Evolutionary conservation across 352 stramenopile species (phyloP), one percentile per base, ranked within the genome.

Genomic region (Hyphochytrium catenoides): DNA sequence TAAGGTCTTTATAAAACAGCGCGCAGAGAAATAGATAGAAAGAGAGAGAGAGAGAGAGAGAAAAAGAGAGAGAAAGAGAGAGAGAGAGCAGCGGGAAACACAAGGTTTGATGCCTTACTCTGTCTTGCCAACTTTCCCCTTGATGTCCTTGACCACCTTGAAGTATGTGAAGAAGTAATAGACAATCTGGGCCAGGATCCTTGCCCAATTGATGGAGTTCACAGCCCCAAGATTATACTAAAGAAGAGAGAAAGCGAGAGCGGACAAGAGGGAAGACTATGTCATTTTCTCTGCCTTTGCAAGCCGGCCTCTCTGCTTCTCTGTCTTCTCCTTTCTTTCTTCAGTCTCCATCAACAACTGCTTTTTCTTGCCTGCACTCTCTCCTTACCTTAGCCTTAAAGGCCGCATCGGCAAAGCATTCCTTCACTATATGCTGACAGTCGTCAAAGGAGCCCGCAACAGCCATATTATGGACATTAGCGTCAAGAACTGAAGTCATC

Each of bases 131-230:
- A 89, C 49, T 29, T 85, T 61, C 7, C 49, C 55, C 35, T 71
- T 56, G 34, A 51, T 69, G 52, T 54, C 56, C 48, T 68, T 63
- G 36, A 56, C 69, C 30, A 59, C 57, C 37, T 81, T 70, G 26
- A 98, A 75, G 59, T 96, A 96, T 33, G 81, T 83, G 63, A 88
- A 97, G 45, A 96, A 95, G 59, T 97, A 98, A 61, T 98, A 98
- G 6, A 92, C 92, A 26, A 94, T 95, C 67, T 98, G 89, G 14
- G 89, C 88, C 35, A 98, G 62, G 31, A 98, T 94, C 43, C 89
- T 76, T n/a, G 85, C 91, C 76, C 87, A 98, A 58, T 98, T 98
- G 56, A 98, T 98, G 16, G 79, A 95, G 63, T 98, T 98, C 24
- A 98, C 86, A 8, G 89, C 91, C n/a, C 85, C 89, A 6, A 98